Percentiles rank a stretch among this genome's conserved stretches.
Evolutionary conservation across 352 stramenopile genomes (phyloP).

Genomic region (Globisporangium solare): DNA sequence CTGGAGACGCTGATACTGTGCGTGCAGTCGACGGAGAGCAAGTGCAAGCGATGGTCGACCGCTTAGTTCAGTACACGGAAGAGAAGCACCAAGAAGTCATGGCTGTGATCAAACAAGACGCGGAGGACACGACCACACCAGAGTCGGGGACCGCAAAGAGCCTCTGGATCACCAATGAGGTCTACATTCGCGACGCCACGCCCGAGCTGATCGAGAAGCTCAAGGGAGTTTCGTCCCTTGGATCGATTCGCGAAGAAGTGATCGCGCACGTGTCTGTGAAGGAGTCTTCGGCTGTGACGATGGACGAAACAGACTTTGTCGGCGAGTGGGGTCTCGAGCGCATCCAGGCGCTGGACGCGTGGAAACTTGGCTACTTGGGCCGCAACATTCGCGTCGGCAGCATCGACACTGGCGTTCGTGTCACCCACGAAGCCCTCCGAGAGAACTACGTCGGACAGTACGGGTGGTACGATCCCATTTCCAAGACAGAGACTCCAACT

Average conservation of each 20-base stretch:
- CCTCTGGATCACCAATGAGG: constrained; percentile 52
- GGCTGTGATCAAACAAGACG: constrained; percentile 17
- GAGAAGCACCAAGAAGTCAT: constrained; percentile 28
- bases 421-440: constrained; percentile 27
- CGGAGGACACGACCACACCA: constrained; percentile 7
- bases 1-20: not conserved
- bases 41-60: constrained; percentile 26
- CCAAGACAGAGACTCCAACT: constrained; percentile 21
- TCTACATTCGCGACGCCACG: constrained; percentile 30
- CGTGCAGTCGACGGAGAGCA: constrained; percentile 15
- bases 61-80: constrained; percentile 22
- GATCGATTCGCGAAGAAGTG: constrained; percentile 23
- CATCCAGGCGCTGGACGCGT: constrained; percentile 32
- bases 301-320: constrained; percentile 16
- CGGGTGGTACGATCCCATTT: constrained; percentile 51
- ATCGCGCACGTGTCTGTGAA: constrained; percentile 17
- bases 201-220: constrained; percentile 31
- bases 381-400: constrained; percentile 33
- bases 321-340: constrained; percentile 37
- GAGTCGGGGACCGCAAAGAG: constrained; percentile 15
- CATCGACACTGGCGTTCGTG: constrained; percentile 43
- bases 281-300: constrained; percentile 4
- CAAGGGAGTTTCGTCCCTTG: constrained; percentile 22
- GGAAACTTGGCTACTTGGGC: constrained; percentile 32
- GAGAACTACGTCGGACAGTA: constrained; percentile 30